Evolutionary conservation across 78 protist genomes (phyloP), one percentile per base, ranked within the genome.

Genomic region (Monocercomonoides exilis): DNA sequence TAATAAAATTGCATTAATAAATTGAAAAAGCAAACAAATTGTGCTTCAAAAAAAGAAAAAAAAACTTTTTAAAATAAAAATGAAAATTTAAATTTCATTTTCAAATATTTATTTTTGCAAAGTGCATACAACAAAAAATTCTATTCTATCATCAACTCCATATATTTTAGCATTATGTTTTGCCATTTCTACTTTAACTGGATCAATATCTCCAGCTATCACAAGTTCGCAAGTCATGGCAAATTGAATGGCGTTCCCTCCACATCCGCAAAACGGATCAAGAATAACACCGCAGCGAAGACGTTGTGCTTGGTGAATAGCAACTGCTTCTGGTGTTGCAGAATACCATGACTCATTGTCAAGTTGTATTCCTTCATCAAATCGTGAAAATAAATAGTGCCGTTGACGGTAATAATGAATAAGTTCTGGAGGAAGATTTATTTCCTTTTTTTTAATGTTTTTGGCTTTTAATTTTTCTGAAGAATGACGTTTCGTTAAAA

Each of bases 221-320:
- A 85, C 87, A 3, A 54, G 80, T 80, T 3, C 34, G 88, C 90
- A 44, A 34, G 80, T n/a, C 77, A 1, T 21, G 2, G 92, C 92
- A 44, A 90, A 77, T 45, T 90, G 93, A 21, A 91, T 88, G 5
- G 90, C 43, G 45, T 91, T 89, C 35, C 91, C 93, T 1, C 91
- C 93, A 0, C 46, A 87, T 5, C 93, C 91, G 2, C 89, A 81
- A 32, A 91, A 89, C 11, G 88, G 90, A 54, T 91, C 93, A 34
- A 91, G 0, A 38, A 91, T 43, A 2, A 91, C 36, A 32, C 81
- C 90, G 44, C 84, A 87, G 11, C 82, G 21, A 44, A 36, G 64
- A 45, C 46, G 77, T 35, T 85, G 77, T 6, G 84, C 80, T 2
- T 45, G 77, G 81, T 64, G 77, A 33, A 3, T 32, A 2, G 87